These are phyloP conservation scores for Picea abies DNA, from an alignment of 83 land plant genomes.

Conservation along the genomic window DNA sequence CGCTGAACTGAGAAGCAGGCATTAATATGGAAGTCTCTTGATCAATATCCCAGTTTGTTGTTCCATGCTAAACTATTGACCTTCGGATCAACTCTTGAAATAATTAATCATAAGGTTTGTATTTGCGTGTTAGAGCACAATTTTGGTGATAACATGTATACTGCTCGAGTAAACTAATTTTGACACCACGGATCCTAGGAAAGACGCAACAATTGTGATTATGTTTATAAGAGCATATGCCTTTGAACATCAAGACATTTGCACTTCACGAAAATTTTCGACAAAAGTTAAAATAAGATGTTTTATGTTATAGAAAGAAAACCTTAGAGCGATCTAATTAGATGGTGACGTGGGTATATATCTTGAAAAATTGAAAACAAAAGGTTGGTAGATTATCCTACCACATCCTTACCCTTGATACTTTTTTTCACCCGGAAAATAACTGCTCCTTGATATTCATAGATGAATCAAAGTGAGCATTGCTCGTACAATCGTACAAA, in stretches of 20 bases:
- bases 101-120: background rate
- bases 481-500: no score
- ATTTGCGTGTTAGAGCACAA: background rate
- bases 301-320: background rate
- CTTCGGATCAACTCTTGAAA: background rate
- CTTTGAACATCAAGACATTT: background rate
- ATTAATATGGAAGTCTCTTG: background rate
- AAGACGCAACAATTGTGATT: background rate
- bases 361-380: no score
- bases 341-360: background rate
- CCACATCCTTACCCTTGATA: no score
- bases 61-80: background rate
- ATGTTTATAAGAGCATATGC: background rate
- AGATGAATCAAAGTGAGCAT: no score
- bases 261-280: background rate
- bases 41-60: background rate
- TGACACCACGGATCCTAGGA: background rate
- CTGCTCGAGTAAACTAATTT: background rate
- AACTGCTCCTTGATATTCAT: no score
- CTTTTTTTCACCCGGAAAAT: no score
- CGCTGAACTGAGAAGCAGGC: background rate
- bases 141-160: background rate
- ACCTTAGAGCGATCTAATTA: background rate
- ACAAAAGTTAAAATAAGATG: background rate
- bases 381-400: no score